Evolutionary conservation across 345 rosid species (phyloP), one percentile per base, ranked within the genome.

Genomic region (Rhodamnia argentea): DNA sequence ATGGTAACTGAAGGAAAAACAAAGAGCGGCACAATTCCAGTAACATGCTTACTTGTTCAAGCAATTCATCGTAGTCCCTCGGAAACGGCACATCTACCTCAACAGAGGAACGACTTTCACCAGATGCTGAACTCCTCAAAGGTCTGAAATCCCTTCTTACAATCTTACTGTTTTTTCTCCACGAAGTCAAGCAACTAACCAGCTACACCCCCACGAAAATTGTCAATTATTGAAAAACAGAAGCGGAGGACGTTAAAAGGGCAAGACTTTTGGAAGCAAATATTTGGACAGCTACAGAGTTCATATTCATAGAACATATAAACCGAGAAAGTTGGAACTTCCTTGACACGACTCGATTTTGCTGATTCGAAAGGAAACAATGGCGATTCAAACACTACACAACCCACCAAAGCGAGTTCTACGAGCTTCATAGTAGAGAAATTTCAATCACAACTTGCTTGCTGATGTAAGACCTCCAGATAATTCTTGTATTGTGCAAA

Each of bases 1-100:
- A 29, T 44, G 47, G 54, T 52, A 24, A 44, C 37, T 8, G 52
- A 52, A 47, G 5, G 7, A 47, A 82, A 47, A 23, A 82, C 54
- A 81, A 44, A 51, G 53, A 47, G 27, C 18, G 3, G n/a, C 20
- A 27, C 57, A 44, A 56, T 13, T 40, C n/a, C 52, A 87, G 8
- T 57, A 57, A 64, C 51, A 81, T 81, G 55, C 92, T 86, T 91
- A 96, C 99, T 91, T 95, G 99, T 75, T 87, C 88, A 86, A 96
- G 92, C 83, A 96, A 95, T 87, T 94, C 95, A 4, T 85, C 62
- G 64, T 96, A 96, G 86, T 95, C 94, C 83, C 53, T 27, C 44
- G 99, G 99, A 82, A 96, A 95, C 1, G 93, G 94, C 74, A 90
- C 88, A 83, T 95, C 93, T n/a, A 52, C 44, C 78, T 90, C 93